Conservation (phyloP, 2,329 filamentous ascomycete species). For the Phaeoacremonium minimum region DNA sequence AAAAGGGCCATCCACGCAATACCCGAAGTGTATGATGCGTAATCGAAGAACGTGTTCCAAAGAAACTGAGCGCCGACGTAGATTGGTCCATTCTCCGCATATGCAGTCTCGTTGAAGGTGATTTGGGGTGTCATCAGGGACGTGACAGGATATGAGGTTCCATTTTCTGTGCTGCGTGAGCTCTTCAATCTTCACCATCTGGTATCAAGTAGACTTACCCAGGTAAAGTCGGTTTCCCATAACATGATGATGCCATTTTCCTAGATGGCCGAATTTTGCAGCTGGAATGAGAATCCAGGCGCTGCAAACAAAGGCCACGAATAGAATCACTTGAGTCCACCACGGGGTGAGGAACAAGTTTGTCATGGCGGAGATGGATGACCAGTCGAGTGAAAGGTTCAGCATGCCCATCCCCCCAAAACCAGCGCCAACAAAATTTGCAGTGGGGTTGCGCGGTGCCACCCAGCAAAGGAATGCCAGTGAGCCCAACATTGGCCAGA, state of each 20-base stretch:
- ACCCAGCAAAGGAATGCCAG: conserved; percentile 62
- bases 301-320: conserved; percentile 48
- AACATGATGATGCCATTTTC: conserved; percentile 44
- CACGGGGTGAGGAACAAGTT: conserved; percentile 53
- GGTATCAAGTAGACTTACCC: conserved; percentile 40
- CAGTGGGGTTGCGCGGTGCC: conserved; percentile 49
- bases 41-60: conserved; percentile 58
- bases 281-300: conserved; percentile 56
- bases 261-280: conserved; percentile 53
- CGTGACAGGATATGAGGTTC: conserved; percentile 26
- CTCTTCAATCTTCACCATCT: conserved; percentile 1
- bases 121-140: conserved; percentile 25
- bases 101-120: conserved; percentile 42
- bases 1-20: conserved; percentile 56
- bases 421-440: conserved; percentile 57
- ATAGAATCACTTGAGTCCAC: conserved; percentile 55
- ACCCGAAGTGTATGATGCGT: conserved; percentile 53
- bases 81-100: conserved; percentile 45
- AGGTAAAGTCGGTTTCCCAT: conserved; percentile 55
- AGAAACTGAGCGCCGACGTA: conserved; percentile 54
- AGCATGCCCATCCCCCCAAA: conserved; percentile 60
- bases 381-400: conserved; percentile 57
- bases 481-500: conserved; percentile 55
- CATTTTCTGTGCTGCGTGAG: conserved; percentile 14
- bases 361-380: conserved; percentile 48